These are phyloP conservation scores for Cladosporium sp. DNA, from an alignment of 2,329 filamentous ascomycete species.

Conservation along the genomic window DNA sequence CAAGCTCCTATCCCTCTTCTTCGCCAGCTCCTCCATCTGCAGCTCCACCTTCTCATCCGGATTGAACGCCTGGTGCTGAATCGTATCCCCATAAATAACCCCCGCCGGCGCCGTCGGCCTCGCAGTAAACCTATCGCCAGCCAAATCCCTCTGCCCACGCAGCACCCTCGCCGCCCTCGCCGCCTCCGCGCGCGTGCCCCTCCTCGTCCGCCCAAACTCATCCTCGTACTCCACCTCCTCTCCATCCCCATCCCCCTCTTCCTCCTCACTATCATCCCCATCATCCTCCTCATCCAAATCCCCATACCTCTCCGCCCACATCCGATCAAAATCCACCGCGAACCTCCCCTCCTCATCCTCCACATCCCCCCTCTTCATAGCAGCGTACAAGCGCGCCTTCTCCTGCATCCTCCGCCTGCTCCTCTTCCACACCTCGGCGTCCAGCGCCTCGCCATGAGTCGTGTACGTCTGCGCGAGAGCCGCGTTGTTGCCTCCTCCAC, in stretches of 20 bases:
- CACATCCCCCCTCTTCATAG: conserved; percentile 79
- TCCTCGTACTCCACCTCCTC: conserved; percentile 71
- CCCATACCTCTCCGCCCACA: conserved; percentile 66
- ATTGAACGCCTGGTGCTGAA: conserved; percentile 79
- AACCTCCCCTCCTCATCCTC: conserved; percentile 58
- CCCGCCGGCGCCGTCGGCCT: conserved; percentile 59
- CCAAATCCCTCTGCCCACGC: conserved; percentile 48
- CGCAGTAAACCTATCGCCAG: conserved; percentile 61
- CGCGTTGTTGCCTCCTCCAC: conserved; percentile 49
- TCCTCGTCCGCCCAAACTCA: conserved; percentile 81
- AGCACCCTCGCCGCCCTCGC: conserved; percentile 53
- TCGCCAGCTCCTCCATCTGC: conserved; percentile 72
- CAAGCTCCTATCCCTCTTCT: conserved; percentile 68
- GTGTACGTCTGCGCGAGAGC: conserved; percentile 57
- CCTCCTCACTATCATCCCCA: conserved; percentile 33
- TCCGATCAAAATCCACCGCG: conserved; percentile 88
- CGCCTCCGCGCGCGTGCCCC: conserved; percentile 63
- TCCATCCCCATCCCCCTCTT: conserved; percentile 26
- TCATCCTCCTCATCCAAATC: conserved; percentile 36
- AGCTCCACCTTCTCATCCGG: conserved; percentile 58
- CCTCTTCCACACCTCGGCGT: conserved; percentile 53
- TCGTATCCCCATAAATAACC: conserved; percentile 76
- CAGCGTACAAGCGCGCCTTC: conserved; percentile 81
- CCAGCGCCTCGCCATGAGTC: conserved; percentile 56
- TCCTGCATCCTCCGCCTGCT: conserved; percentile 79